Evolutionary conservation across 2,329 filamentous ascomycete species (phyloP).

Genomic region (Fusarium pininemorale): DNA sequence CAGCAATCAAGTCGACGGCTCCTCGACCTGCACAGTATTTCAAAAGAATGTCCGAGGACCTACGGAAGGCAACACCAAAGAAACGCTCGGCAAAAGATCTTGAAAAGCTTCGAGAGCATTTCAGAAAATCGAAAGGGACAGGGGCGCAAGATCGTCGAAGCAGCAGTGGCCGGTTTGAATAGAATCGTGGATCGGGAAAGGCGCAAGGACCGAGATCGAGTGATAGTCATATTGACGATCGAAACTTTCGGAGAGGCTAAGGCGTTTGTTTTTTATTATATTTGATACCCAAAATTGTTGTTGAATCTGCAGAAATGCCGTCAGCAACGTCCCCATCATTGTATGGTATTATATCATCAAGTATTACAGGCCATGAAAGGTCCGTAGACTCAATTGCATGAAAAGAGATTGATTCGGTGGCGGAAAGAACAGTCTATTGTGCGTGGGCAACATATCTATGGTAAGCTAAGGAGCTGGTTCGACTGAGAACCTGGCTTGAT

Average conservation of each 20-base stretch:
- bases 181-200: background rate
- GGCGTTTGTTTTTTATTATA: background rate
- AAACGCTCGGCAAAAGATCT: slow-evolving; percentile 35
- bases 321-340: background rate
- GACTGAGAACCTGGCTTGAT: slow-evolving; percentile 30
- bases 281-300: slow-evolving; percentile 19
- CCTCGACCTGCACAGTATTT: slow-evolving; percentile 39
- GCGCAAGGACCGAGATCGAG: background rate
- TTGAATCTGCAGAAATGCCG: background rate
- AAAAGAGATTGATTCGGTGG: slow-evolving; percentile 14
- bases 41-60: slow-evolving; percentile 27
- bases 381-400: background rate
- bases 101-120: slow-evolving; percentile 41
- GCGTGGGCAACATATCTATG: slow-evolving; percentile 47
- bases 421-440: slow-evolving; percentile 44
- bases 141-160: slow-evolving; percentile 5
- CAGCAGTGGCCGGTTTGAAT: slow-evolving; percentile 17
- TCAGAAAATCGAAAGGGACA: slow-evolving; percentile 35
- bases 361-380: background rate
- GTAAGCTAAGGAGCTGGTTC: slow-evolving; percentile 39
- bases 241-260: background rate
- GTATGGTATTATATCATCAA: background rate
- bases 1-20: slow-evolving; percentile 14
- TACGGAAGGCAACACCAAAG: slow-evolving; percentile 11
- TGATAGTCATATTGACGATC: background rate